Percentiles rank a stretch among this genome's conserved stretches.
Evolutionary conservation across 805 yeast genomes (phyloP).

Genomic region (Ogataea paradorogensis): DNA sequence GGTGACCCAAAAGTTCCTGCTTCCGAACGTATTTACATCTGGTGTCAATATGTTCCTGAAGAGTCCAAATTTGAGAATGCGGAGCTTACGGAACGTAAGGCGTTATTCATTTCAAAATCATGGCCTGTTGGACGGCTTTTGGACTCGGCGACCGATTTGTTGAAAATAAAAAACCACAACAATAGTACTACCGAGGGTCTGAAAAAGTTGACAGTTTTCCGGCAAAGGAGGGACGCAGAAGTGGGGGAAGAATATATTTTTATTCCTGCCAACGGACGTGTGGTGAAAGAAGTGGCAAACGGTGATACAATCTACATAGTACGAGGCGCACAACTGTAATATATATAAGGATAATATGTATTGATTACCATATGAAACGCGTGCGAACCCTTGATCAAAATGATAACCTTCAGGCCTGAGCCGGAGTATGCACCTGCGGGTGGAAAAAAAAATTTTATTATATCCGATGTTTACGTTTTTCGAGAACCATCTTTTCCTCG

Average conservation of each 20-base stretch:
- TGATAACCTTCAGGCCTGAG: background rate
- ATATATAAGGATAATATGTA: background rate
- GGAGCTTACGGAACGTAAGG: conserved; percentile 21
- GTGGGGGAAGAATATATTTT: conserved; percentile 30
- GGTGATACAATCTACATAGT: conserved; percentile 54
- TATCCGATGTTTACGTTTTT: conserved; percentile 7
- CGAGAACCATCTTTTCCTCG: conserved; percentile 9
- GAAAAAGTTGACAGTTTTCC: conserved; percentile 48
- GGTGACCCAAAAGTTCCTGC: conserved; percentile 47
- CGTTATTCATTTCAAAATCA: conserved; percentile 47
- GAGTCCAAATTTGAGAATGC: conserved; percentile 14
- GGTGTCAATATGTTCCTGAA: conserved; percentile 42
- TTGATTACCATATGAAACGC: background rate
- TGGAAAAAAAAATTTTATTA: conserved; percentile 4
- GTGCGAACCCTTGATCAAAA: background rate
- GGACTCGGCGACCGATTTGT: conserved; percentile 48
- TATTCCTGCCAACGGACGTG: conserved; percentile 39
- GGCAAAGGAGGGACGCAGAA: conserved; percentile 29
- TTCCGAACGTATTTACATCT: conserved; percentile 47
- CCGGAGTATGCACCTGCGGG: background rate
- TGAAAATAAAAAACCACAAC: conserved; percentile 49
- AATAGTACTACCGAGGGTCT: conserved; percentile 41
- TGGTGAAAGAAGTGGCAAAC: conserved; percentile 39
- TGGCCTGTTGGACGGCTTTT: conserved; percentile 62
- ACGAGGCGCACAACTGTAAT: conserved; percentile 38